Evolutionary conservation across 208 protist genomes (phyloP).

Genomic region (Sergeia podlipaevii): DNA sequence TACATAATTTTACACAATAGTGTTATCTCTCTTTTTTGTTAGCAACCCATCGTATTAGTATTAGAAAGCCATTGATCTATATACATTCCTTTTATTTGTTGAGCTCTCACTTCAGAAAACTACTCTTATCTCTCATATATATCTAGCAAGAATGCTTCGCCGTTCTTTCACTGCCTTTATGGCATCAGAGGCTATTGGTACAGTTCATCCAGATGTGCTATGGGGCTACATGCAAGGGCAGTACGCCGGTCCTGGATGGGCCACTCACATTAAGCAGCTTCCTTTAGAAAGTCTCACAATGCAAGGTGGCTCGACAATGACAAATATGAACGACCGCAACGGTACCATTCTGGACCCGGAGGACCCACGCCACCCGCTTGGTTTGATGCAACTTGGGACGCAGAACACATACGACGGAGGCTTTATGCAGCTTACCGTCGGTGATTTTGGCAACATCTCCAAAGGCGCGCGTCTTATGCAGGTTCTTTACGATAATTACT

Average conservation of each 20-base stretch:
- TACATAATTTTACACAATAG: no score
- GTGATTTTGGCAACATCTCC: constrained; percentile 53
- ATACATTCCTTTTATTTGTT: constrained; percentile 2
- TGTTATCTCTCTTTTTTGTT: background rate
- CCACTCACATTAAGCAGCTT: constrained; percentile 59
- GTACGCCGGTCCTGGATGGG: constrained; percentile 82
- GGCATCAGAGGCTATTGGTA: constrained; percentile 57
- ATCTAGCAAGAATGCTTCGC: constrained; percentile 54
- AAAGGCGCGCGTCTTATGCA: constrained; percentile 78
- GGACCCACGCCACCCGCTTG: constrained; percentile 77
- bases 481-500: constrained; percentile 87
- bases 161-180: constrained; percentile 40
- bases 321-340: constrained; percentile 77
- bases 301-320: constrained; percentile 66
- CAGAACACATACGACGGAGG: constrained; percentile 59
- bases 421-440: constrained; percentile 61
- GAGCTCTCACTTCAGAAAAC: background rate
- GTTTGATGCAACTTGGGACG: constrained; percentile 56
- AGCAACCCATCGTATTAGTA: background rate
- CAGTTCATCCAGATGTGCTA: constrained; percentile 75
- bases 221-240: constrained; percentile 79
- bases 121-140: background rate
- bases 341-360: constrained; percentile 79
- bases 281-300: constrained; percentile 71
- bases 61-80: background rate